Percentiles rank a stretch among this genome's conserved stretches.
Conservation (phyloP, 768 basidiomycete species). For the Naematelia encephala region DNA sequence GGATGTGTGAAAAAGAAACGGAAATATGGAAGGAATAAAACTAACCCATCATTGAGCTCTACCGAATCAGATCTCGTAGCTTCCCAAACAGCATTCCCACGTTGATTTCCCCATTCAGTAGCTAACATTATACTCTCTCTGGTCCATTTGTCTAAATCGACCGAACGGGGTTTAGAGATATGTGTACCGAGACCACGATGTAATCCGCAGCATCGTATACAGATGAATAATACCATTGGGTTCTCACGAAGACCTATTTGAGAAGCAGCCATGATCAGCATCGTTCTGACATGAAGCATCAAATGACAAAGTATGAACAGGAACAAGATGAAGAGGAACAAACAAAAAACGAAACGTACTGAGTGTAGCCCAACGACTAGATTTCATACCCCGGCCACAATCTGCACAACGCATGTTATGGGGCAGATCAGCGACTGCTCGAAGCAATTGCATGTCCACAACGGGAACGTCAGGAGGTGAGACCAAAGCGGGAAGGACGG, state of each 20-base stretch:
- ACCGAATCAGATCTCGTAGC: conserved; percentile 15
- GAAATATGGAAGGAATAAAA: conserved; percentile 1
- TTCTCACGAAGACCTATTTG: conserved; percentile 32
- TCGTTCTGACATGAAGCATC: not conserved
- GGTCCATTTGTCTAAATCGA: conserved; percentile 48
- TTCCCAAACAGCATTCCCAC: conserved; percentile 47
- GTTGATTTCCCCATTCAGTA: conserved; percentile 43
- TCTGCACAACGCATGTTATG: conserved; percentile 46
- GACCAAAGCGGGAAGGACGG: too few species aligned
- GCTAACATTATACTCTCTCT: conserved; percentile 41
- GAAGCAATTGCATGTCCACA: conserved; percentile 37
- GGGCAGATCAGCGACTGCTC: conserved; percentile 33
- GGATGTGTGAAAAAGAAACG: not conserved
- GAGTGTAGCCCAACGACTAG: conserved; percentile 48
- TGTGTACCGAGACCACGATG: conserved; percentile 49
- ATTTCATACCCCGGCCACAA: conserved; percentile 44
- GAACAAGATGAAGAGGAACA: not conserved
- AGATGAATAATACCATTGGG: conserved; percentile 48
- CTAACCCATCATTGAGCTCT: conserved; percentile 42
- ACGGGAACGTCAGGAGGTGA: too few species aligned
- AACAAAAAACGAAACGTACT: conserved; percentile 21
- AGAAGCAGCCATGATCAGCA: conserved; percentile 3
- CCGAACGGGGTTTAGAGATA: conserved; percentile 48
- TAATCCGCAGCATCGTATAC: conserved; percentile 47
- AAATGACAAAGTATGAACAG: not conserved